phyloP scores from a whole-genome alignment of 495 filamentous ascomycete genomes.

The Penicillium salamii region DNA sequence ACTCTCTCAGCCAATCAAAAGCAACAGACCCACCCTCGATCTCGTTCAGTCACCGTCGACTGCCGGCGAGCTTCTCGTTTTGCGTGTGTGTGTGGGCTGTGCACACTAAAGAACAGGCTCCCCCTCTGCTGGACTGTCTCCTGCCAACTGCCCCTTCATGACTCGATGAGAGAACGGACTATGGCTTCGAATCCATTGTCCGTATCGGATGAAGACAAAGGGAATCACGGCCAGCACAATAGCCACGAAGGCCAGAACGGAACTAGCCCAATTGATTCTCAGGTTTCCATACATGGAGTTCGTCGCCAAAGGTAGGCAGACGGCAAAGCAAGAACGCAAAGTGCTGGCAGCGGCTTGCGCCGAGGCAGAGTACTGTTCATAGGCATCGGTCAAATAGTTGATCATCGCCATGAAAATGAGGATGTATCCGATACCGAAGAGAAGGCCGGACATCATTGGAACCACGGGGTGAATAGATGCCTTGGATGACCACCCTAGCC shows the following conservation, averaged over 20 bases:
- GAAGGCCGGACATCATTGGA: constrained; percentile 59
- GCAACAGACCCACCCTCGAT: too few relatives aligned
- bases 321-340: constrained; percentile 56
- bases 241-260: constrained; percentile 23
- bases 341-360: constrained; percentile 61
- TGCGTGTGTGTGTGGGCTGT: too few relatives aligned
- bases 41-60: too few relatives aligned
- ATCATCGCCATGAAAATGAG: constrained; percentile 56
- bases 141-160: background rate
- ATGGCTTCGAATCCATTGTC: constrained; percentile 20
- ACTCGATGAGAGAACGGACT: constrained; percentile 9
- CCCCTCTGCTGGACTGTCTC: background rate
- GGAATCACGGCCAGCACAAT: constrained; percentile 30
- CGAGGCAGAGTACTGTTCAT: constrained; percentile 64
- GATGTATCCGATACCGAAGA: constrained; percentile 63
- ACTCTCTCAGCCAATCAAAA: background rate
- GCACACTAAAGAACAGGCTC: background rate
- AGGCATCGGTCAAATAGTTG: constrained; percentile 73
- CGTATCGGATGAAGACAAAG: constrained; percentile 32
- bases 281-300: constrained; percentile 31
- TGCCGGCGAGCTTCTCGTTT: too few relatives aligned
- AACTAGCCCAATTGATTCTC: background rate
- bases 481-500: constrained; percentile 62
- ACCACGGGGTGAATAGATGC: constrained; percentile 55
- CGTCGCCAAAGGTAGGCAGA: constrained; percentile 39